Percentiles rank a stretch among this genome's conserved stretches.
These are phyloP conservation scores for Verbena officinalis DNA, from an alignment of 257 asterid species.

Conservation along the genomic window DNA sequence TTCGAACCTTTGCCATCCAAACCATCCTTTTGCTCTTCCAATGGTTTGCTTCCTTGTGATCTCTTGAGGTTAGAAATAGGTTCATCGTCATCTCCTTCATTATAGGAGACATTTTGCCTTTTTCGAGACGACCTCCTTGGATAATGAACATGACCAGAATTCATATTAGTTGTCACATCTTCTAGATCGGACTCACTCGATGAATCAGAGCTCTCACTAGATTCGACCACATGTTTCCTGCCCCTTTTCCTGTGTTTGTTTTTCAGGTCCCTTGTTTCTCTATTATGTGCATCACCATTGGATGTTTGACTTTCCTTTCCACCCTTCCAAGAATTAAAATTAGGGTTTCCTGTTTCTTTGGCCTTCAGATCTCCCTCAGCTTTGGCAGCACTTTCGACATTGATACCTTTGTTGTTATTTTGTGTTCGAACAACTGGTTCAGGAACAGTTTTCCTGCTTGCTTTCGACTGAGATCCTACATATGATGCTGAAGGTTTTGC, in stretches of 20 bases:
- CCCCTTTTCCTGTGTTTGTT: slow-evolving; percentile 51
- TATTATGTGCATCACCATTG: slow-evolving; percentile 34
- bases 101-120: slow-evolving; percentile 58
- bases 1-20: slow-evolving; percentile 25
- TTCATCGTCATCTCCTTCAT: slow-evolving; percentile 54
- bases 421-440: slow-evolving; percentile 37
- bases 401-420: slow-evolving; percentile 26
- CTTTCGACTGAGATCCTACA: slow-evolving; percentile 34
- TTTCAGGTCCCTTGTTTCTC: slow-evolving; percentile 28
- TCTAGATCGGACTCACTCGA: slow-evolving; percentile 51
- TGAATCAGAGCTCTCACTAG: slow-evolving; percentile 57
- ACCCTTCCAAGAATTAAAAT: slow-evolving; percentile 17
- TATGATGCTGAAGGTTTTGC: slow-evolving; percentile 32
- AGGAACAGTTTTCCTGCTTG: slow-evolving; percentile 33
- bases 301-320: slow-evolving; percentile 26
- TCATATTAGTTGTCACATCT: slow-evolving; percentile 36
- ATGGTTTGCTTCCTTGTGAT: slow-evolving; percentile 37
- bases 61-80: slow-evolving; percentile 37
- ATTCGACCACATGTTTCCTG: slow-evolving; percentile 43
- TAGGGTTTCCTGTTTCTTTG: slow-evolving; percentile 25
- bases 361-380: slow-evolving; percentile 35
- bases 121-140: slow-evolving; percentile 66
- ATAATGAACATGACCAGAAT: slow-evolving; percentile 36
- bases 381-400: slow-evolving; percentile 34
- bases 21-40: slow-evolving; percentile 34